phyloP scores from a whole-genome alignment of 1,284 basidiomycete genomes.

The Somion occarium region DNA sequence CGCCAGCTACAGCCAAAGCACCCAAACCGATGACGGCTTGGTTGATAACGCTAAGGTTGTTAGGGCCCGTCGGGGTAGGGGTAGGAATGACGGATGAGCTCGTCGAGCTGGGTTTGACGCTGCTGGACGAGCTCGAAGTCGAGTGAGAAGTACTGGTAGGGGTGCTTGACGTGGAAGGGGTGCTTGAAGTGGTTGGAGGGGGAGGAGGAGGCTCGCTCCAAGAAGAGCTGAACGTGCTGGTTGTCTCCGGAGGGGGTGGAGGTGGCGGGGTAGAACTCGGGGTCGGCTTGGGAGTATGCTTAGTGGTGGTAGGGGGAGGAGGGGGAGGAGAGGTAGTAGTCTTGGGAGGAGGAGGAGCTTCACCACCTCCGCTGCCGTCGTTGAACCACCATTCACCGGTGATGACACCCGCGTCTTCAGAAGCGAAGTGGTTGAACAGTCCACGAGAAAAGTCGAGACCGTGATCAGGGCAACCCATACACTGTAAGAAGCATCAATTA shows the following conservation, averaged over 20 bases:
- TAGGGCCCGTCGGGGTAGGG: conserved; percentile 4
- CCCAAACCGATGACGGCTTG: conserved; percentile 8
- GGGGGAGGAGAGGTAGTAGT: neutral
- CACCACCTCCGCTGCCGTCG: conserved; percentile 7
- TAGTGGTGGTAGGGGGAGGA: neutral
- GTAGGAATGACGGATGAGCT: neutral
- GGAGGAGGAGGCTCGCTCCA: neutral
- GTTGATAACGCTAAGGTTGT: conserved; percentile 1
- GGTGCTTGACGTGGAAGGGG: neutral
- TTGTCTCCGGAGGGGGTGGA: neutral
- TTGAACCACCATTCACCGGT: conserved; percentile 53
- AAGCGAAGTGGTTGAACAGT: conserved; percentile 67
- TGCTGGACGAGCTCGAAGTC: neutral
- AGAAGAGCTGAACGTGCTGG: neutral
- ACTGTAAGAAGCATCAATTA: conserved; percentile 37
- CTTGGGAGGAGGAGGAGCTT: neutral
- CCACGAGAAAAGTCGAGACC: conserved; percentile 76
- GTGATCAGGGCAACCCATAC: conserved; percentile 64
- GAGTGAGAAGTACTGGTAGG: neutral
- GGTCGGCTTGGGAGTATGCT: neutral
- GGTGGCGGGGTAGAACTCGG: conserved; percentile 4
- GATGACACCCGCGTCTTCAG: conserved; percentile 45
- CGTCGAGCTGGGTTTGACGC: neutral
- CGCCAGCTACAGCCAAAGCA: conserved; percentile 9
- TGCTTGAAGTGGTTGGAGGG: conserved; percentile 1